Percentiles rank a stretch among this genome's conserved stretches.
These are phyloP conservation scores for Terana coerulea DNA, from an alignment of 768 basidiomycete genomes.

Conservation along the genomic window DNA sequence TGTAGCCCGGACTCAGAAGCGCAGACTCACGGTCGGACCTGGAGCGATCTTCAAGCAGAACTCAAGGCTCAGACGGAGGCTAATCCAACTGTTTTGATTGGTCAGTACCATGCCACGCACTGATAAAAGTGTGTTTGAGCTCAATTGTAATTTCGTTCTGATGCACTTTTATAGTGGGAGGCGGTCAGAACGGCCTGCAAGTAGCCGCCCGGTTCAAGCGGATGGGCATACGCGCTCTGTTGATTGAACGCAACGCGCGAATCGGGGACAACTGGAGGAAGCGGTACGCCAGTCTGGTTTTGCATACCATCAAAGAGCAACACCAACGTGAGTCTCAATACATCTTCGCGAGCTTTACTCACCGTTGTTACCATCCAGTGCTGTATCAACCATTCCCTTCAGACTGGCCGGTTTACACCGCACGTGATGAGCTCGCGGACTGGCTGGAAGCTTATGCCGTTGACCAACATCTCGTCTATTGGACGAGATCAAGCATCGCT, in stretches of 20 bases:
- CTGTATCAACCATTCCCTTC: slow-evolving; percentile 29
- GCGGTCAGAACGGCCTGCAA: slow-evolving; percentile 38
- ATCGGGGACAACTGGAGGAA: slow-evolving; percentile 43
- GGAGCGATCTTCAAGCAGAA: neutral
- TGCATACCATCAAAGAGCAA: slow-evolving; percentile 34
- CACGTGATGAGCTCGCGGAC: slow-evolving; percentile 37
- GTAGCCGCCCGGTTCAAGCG: slow-evolving; percentile 40
- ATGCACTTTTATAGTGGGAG: slow-evolving; percentile 34
- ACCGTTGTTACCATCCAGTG: neutral
- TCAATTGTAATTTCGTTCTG: neutral
- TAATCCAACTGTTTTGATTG: neutral
- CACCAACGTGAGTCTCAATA: slow-evolving; percentile 14
- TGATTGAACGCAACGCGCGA: slow-evolving; percentile 32
- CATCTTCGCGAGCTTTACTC: neutral
- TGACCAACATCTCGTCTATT: slow-evolving; percentile 38
- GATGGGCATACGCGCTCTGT: slow-evolving; percentile 34
- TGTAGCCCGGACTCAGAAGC: slow-evolving; percentile 32
- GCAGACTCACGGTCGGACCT: slow-evolving; percentile 23
- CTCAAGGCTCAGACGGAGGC: neutral
- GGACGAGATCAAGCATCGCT: slow-evolving; percentile 32
- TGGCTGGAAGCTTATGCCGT: slow-evolving; percentile 40
- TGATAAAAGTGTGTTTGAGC: neutral
- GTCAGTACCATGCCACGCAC: neutral
- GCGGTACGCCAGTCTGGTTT: slow-evolving; percentile 37
- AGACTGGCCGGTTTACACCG: slow-evolving; percentile 37